phyloP scores from a whole-genome alignment of 2,329 filamentous ascomycete species.

The Cercospora sesami region DNA sequence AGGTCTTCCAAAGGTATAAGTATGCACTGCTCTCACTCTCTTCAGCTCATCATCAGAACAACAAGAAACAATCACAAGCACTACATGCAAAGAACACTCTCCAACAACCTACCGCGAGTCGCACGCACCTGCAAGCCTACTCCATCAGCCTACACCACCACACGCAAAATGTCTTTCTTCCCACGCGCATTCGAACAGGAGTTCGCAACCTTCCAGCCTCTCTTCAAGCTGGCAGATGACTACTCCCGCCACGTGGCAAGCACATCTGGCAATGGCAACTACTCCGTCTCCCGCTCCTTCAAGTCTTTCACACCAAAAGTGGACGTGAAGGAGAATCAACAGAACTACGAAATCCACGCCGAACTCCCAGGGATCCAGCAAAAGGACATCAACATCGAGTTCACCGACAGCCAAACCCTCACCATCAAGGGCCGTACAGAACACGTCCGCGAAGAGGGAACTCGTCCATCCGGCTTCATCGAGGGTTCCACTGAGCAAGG shows the following conservation, averaged over 20 bases:
- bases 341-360: constrained; percentile 73
- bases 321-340: constrained; percentile 69
- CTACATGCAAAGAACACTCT: constrained; percentile 34
- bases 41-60: constrained; percentile 29
- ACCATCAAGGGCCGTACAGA: constrained; percentile 70
- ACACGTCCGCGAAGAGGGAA: constrained; percentile 59
- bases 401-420: constrained; percentile 73
- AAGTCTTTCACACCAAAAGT: constrained; percentile 73
- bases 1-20: constrained; percentile 23
- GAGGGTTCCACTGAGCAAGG: constrained; percentile 26
- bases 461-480: constrained; percentile 52
- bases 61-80: constrained; percentile 25
- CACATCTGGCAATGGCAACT: constrained; percentile 25
- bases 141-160: constrained; percentile 26
- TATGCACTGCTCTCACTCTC: constrained; percentile 5
- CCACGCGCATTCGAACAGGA: constrained; percentile 41
- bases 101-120: constrained; percentile 35
- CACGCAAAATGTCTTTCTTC: constrained; percentile 42
- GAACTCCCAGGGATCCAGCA: constrained; percentile 75
- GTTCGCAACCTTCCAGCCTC: constrained; percentile 39
- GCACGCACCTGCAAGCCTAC: constrained; percentile 32
- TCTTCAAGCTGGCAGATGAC: constrained; percentile 53
- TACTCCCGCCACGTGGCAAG: constrained; percentile 41
- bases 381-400: constrained; percentile 74
- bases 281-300: constrained; percentile 32